Conservation (phyloP, 2,329 filamentous ascomycete species). For the Elsinoe arachidis region DNA sequence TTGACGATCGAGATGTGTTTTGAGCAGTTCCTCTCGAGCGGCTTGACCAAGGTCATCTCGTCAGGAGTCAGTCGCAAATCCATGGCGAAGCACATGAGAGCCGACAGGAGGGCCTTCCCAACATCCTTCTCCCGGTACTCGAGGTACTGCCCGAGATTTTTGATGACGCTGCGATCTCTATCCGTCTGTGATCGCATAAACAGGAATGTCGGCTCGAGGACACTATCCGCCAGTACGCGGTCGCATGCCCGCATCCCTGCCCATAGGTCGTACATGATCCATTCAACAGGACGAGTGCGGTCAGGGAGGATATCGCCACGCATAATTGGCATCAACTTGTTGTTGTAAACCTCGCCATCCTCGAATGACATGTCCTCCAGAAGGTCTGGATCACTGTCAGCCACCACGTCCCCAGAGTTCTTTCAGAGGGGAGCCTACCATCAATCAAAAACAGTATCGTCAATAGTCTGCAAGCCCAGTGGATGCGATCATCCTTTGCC, state of each 20-base stretch:
- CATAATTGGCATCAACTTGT: slow-evolving; percentile 30
- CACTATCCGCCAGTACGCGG: slow-evolving; percentile 28
- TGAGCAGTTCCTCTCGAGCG: slow-evolving; percentile 29
- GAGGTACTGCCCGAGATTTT: slow-evolving; percentile 29
- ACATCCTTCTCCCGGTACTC: slow-evolving; percentile 34
- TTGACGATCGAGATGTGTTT: slow-evolving; percentile 36
- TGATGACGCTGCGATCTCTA: slow-evolving; percentile 18
- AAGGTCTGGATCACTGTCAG: slow-evolving; percentile 25
- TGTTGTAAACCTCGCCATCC: slow-evolving; percentile 32
- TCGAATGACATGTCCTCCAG: slow-evolving; percentile 36
- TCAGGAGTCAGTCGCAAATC: slow-evolving; percentile 22
- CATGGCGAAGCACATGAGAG: slow-evolving; percentile 34
- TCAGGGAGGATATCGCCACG: slow-evolving; percentile 28
- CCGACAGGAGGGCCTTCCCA: slow-evolving; percentile 36
- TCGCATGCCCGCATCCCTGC: slow-evolving; percentile 32
- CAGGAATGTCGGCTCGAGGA: slow-evolving; percentile 31
- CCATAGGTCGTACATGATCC: slow-evolving; percentile 35
- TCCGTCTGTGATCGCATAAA: slow-evolving; percentile 38
- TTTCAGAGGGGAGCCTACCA: slow-evolving; percentile 24
- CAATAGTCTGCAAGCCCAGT: slow-evolving; percentile 32
- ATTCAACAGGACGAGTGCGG: slow-evolving; percentile 28
- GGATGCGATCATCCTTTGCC: slow-evolving; percentile 32
- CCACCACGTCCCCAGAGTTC: not conserved
- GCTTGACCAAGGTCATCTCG: slow-evolving; percentile 22
- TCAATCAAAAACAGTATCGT: slow-evolving; percentile 38